phyloP scores from a whole-genome alignment of 164 flowering plant genomes.

The Cinnamomum chago region DNA sequence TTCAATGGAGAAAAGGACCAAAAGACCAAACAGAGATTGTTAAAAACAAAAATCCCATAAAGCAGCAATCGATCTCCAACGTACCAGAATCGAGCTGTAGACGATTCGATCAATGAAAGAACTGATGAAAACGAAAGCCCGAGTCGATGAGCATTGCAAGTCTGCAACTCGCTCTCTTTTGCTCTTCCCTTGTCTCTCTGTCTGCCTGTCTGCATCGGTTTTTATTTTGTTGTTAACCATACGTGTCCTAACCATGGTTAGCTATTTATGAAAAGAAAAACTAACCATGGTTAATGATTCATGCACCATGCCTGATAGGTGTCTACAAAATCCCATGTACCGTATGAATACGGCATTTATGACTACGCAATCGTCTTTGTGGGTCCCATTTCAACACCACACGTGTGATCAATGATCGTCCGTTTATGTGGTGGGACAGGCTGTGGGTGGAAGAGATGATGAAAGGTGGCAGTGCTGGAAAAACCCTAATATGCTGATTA shows the following conservation, averaged over 20 bases:
- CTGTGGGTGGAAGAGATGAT: no score
- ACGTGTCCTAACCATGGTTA: slow-evolving; percentile 20
- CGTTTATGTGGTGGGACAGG: no score
- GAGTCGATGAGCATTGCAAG: slow-evolving; percentile 1
- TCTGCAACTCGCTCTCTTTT: neutral
- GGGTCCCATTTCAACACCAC: no score
- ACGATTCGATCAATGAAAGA: slow-evolving; percentile 1
- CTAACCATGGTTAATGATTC: slow-evolving; percentile 11
- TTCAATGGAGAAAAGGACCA: neutral
- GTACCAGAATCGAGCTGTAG: slow-evolving; percentile 14
- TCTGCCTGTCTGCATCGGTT: neutral
- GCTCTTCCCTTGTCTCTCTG: neutral
- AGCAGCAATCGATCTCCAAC: slow-evolving; percentile 8
- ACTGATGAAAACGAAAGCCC: neutral
- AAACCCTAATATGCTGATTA: no score
- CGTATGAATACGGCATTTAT: no score
- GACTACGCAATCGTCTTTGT: no score
- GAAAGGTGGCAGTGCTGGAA: no score
- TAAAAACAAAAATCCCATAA: neutral
- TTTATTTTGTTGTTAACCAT: slow-evolving; percentile 11
- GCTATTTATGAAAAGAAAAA: neutral
- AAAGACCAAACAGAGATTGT: slow-evolving; percentile 3
- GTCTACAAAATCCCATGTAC: no score
- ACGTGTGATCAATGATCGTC: no score
- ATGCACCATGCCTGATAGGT: neutral